phyloP scores from a whole-genome alignment of 352 stramenopile genomes.

The Phytophthora palmivora region DNA sequence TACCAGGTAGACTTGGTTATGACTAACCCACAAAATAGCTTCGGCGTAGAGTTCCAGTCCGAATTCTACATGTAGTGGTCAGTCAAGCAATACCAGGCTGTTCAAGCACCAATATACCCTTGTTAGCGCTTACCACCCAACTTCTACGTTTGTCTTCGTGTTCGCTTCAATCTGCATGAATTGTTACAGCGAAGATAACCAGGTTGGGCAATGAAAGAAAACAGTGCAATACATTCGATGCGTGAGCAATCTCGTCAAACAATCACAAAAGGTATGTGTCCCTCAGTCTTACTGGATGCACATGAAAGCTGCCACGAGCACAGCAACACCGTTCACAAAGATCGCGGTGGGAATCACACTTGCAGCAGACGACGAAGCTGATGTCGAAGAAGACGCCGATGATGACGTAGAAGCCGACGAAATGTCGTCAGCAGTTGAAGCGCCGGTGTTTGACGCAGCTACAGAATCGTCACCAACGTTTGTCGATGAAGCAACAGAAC shows the following conservation, averaged over 20 bases:
- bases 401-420: constrained; percentile 16
- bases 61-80: no score
- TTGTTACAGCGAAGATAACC: constrained; percentile 2
- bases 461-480: constrained; percentile 31
- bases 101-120: no score
- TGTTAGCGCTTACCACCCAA: no score
- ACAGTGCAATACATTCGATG: constrained; percentile 29
- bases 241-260: constrained; percentile 16
- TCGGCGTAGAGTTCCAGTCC: no score
- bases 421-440: constrained; percentile 18
- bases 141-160: constrained; percentile 1
- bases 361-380: constrained; percentile 27
- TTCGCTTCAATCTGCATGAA: constrained; percentile 18
- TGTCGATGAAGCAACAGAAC: constrained; percentile 25
- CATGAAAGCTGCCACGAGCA: constrained; percentile 31
- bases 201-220: background rate
- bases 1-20: no score
- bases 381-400: constrained; percentile 26
- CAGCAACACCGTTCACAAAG: constrained; percentile 31
- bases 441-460: constrained; percentile 9
- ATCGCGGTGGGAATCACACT: constrained; percentile 20
- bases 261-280: constrained; percentile 15
- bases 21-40: no score
- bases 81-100: no score
- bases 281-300: constrained; percentile 39